A percentile compares a stretch with the other conserved stretches of the same genome.
Evolutionary conservation across 148 eudicot genomes (phyloP).

Genomic region (Fagopyrum esculentum): DNA sequence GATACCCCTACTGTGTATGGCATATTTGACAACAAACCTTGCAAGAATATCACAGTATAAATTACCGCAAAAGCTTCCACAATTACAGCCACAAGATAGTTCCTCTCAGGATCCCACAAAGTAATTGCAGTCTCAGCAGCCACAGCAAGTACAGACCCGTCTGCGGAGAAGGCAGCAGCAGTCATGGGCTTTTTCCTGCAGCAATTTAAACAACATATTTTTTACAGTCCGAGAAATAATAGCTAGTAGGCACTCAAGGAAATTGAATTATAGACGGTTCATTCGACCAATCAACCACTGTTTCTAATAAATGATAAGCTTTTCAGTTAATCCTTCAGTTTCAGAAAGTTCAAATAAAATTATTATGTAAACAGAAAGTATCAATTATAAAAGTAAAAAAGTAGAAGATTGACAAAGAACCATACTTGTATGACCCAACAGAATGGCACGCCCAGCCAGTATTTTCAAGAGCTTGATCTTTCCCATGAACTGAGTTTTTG

Average conservation of each 20-base stretch:
- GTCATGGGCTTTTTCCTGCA: slow-evolving; percentile 84
- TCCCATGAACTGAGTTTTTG: slow-evolving; percentile 24
- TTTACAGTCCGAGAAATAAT: background rate
- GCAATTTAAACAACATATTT: background rate
- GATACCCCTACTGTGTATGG: background rate
- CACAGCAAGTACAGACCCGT: slow-evolving; percentile 90
- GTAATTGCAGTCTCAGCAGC: slow-evolving; percentile 90
- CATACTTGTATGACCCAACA: slow-evolving; percentile 90
- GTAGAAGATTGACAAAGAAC: slow-evolving; percentile 10
- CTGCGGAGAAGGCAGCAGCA: slow-evolving; percentile 76
- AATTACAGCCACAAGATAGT: slow-evolving; percentile 73
- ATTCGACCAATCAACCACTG: background rate
- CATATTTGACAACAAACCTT: background rate
- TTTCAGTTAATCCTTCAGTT: background rate
- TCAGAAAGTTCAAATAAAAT: background rate
- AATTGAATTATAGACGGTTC: background rate
- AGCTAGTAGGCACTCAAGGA: background rate
- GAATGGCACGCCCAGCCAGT: slow-evolving; percentile 94
- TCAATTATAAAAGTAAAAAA: background rate
- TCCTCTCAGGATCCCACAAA: slow-evolving; percentile 85
- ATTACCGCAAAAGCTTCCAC: slow-evolving; percentile 65
- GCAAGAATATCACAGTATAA: background rate
- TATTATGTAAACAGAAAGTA: background rate
- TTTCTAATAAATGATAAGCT: background rate
- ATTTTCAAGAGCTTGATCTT: slow-evolving; percentile 28